Percentiles rank a stretch among this genome's conserved stretches.
These are phyloP conservation scores for Pneumocystis sp. DNA, from an alignment of 1,139 yeast species.

Conservation along the genomic window DNA sequence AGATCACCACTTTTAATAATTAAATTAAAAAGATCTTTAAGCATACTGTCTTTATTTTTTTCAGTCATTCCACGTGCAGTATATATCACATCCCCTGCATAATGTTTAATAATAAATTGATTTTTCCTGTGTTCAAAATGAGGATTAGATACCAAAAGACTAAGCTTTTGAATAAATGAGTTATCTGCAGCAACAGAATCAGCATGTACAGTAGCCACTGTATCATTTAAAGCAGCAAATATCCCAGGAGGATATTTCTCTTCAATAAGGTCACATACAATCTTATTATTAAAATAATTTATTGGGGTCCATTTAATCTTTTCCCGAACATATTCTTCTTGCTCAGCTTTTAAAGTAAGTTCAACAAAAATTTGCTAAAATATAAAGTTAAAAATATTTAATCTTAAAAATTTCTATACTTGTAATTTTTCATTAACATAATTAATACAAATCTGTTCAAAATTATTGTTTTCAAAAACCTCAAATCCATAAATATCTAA, in stretches of 20 bases:
- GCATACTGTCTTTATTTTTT: conserved; percentile 87
- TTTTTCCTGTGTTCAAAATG: conserved; percentile 83
- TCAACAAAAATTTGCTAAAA: conserved; percentile 72
- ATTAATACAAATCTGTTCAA: conserved; percentile 93
- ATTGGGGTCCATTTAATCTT: conserved; percentile 97
- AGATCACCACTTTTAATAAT: conserved; percentile 54
- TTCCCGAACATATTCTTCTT: conserved; percentile 91
- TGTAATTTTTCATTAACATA: conserved; percentile 94
- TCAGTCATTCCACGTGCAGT: conserved; percentile 88
- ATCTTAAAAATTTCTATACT: conserved; percentile 10
- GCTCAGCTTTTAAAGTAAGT: conserved; percentile 88
- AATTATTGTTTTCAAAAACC: conserved; percentile 89
- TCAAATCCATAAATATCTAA: conserved; percentile 97
- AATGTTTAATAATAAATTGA: conserved; percentile 84
- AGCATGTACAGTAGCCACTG: conserved; percentile 97
- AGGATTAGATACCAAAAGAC: conserved; percentile 65
- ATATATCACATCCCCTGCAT: conserved; percentile 96
- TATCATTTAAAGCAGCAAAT: conserved; percentile 91
- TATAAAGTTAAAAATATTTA: not conserved
- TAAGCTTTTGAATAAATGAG: conserved; percentile 82
- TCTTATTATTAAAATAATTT: conserved; percentile 86
- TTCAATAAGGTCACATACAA: conserved; percentile 94
- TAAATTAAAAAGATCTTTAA: conserved; percentile 72
- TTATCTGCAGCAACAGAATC: conserved; percentile 95
- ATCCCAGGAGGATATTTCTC: conserved; percentile 91